Percentiles rank a stretch among this genome's conserved stretches.
Conservation (phyloP, 768 basidiomycete species). For the Russula brevipes region DNA sequence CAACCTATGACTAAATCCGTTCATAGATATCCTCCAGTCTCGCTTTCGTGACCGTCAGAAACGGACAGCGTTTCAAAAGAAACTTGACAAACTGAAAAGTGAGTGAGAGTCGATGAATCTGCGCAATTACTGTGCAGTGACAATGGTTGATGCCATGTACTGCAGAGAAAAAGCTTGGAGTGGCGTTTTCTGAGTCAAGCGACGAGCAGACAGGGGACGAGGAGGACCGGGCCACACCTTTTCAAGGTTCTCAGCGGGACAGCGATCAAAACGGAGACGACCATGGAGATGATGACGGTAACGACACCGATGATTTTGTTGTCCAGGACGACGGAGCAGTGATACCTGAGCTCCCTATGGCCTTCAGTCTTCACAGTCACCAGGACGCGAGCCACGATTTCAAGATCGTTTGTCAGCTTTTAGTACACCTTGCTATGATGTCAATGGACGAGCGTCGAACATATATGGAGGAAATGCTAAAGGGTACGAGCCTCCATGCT, state of each 20-base stretch:
- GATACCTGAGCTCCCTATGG: conserved; percentile 52
- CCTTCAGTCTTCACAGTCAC: conserved; percentile 77
- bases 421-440: conserved; percentile 73
- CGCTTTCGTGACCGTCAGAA: conserved; percentile 61
- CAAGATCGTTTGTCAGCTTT: conserved; percentile 84
- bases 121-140: background rate
- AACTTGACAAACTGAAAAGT: conserved; percentile 66
- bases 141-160: background rate
- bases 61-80: conserved; percentile 55
- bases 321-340: conserved; percentile 46
- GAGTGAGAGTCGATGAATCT: conserved; percentile 24
- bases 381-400: conserved; percentile 75
- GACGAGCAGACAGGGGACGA: conserved; percentile 26
- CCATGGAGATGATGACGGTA: conserved; percentile 36
- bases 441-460: conserved; percentile 44
- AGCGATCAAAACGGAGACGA: conserved; percentile 35
- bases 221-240: conserved; percentile 32
- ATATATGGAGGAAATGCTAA: conserved; percentile 51
- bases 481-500: conserved; percentile 37
- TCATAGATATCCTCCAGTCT: conserved; percentile 53
- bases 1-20: conserved; percentile 3
- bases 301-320: conserved; percentile 54
- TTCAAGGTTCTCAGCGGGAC: conserved; percentile 23
- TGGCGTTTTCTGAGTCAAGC: conserved; percentile 23
- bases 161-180: conserved; percentile 12